These are phyloP conservation scores for Phycomyces blakesleeanus DNA, from an alignment of 192 early-diverging fungal genomes.

Conservation along the genomic window DNA sequence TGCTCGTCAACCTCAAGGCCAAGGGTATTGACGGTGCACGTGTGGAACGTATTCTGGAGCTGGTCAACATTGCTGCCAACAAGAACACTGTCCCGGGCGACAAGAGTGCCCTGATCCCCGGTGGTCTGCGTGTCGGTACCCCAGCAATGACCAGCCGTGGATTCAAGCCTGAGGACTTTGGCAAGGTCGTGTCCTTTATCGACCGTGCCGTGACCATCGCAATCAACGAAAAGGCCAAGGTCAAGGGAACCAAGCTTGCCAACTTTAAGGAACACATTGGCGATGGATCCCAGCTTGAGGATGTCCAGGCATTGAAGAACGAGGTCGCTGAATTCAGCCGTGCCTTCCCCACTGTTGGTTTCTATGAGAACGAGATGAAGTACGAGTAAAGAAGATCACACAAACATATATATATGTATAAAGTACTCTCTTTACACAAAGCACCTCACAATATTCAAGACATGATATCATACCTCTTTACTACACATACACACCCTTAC, in stretches of 20 bases:
- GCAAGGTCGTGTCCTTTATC: slow-evolving; percentile 79
- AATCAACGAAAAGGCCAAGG: slow-evolving; percentile 60
- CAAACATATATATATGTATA: not conserved
- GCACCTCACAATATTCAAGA: too few relatives aligned
- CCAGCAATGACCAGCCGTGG: slow-evolving; percentile 98
- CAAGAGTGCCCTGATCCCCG: slow-evolving; percentile 88
- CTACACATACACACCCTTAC: too few relatives aligned
- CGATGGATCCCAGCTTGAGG: slow-evolving; percentile 56
- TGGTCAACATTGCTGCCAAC: slow-evolving; percentile 96
- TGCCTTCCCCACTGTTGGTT: slow-evolving; percentile 88
- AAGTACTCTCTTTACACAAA: not conserved
- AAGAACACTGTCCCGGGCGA: slow-evolving; percentile 99
- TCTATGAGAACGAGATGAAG: slow-evolving; percentile 67
- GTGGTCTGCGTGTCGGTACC: slow-evolving; percentile 90
- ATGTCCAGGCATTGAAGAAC: slow-evolving; percentile 64
- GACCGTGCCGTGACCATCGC: slow-evolving; percentile 84
- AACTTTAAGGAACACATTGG: slow-evolving; percentile 89
- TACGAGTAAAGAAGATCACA: slow-evolving; percentile 18
- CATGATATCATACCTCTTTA: too few relatives aligned
- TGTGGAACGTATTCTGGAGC: slow-evolving; percentile 92
- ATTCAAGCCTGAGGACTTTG: slow-evolving; percentile 84
- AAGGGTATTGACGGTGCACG: slow-evolving; percentile 91
- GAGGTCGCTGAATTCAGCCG: slow-evolving; percentile 83
- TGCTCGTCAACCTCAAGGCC: slow-evolving; percentile 83
- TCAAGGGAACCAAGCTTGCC: slow-evolving; percentile 67